phyloP scores from a whole-genome alignment of 2,329 filamentous ascomycete species.

The Salinomyces thailandicus region DNA sequence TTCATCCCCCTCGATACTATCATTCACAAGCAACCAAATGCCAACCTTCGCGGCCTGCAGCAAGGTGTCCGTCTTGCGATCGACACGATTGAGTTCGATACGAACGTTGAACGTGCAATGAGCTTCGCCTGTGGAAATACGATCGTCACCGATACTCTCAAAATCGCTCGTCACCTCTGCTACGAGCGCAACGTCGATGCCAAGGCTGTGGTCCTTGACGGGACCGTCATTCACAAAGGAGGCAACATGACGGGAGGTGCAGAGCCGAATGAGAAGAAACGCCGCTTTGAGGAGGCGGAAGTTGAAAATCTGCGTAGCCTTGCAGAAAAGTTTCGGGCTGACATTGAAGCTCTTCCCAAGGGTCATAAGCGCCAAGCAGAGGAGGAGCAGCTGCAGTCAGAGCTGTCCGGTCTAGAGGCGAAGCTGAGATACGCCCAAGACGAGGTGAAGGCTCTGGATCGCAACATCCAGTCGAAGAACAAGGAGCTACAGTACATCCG shows the following conservation, averaged over 20 bases:
- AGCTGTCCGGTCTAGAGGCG: slow-evolving; percentile 69
- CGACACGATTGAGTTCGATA: slow-evolving; percentile 90
- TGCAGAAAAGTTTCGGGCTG: slow-evolving; percentile 63
- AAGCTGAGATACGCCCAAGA: slow-evolving; percentile 60
- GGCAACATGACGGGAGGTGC: slow-evolving; percentile 95
- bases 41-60: slow-evolving; percentile 78
- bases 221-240: slow-evolving; percentile 93
- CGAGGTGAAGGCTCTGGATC: slow-evolving; percentile 66
- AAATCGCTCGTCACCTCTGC: slow-evolving; percentile 79
- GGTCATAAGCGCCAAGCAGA: slow-evolving; percentile 62
- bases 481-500: slow-evolving; percentile 67
- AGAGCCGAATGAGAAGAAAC: slow-evolving; percentile 60
- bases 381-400: slow-evolving; percentile 71
- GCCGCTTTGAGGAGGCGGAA: slow-evolving; percentile 77
- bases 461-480: slow-evolving; percentile 74
- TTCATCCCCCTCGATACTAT: slow-evolving; percentile 97
- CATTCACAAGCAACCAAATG: slow-evolving; percentile 83
- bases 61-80: slow-evolving; percentile 80
- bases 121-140: slow-evolving; percentile 90
- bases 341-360: slow-evolving; percentile 71
- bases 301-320: slow-evolving; percentile 73
- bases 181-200: slow-evolving; percentile 77
- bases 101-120: slow-evolving; percentile 79
- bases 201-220: slow-evolving; percentile 88
- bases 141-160: slow-evolving; percentile 81